Base-by-base conservation (phyloP, 768 basidiomycete genomes). In the Arthromyces matolae region DNA sequence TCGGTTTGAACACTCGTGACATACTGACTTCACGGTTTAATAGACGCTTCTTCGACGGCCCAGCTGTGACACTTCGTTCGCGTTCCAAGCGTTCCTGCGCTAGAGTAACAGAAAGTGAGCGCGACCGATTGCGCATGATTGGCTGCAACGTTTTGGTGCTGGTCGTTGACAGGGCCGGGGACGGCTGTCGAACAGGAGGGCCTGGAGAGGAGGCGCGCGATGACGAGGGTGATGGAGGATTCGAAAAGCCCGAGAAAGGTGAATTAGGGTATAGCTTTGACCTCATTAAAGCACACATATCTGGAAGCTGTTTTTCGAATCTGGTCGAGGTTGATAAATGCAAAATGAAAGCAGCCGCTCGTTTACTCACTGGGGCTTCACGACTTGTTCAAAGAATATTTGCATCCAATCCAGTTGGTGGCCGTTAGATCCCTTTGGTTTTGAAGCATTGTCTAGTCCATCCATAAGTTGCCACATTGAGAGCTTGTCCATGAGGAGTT, bases 1-100 rank as follows among this genome's bases (percentile, higher is more conserved):
- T 74, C 47, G 65, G 65, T 37, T 72, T 86, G 66, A 88, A 87
- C 19, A 67, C 76, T 25, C 85, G 75, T 14, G 81, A 81, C 87
- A 89, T 90, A 65, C 84, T 89, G 52, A 89, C 72, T 60, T 89
- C 86, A 25, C 84, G 75, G 49, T 73, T 81, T n/a, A 88, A 64
- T 1, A 77, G 66, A 8, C 77, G 73, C 52, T 78, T 79, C 58
- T 79, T 79, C 19, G 51, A 36, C 12, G 63, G 61, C 1, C 60
- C 60, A n/a, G 65, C 58, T 0, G 62, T 62, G 23, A 61, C 62
- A 24, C 66, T 69, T 4, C 63, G 70, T 58, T 69, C 68, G 39
- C 58, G 68, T 55, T 70, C 58, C 51, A 48, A 60, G 42, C 67
- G 65, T 54, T 88, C 85, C 51, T 82, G 79, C 8, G 82, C 81